Conservation (phyloP, 2,329 filamentous ascomycete species). For the Xylaria arbuscula region DNA sequence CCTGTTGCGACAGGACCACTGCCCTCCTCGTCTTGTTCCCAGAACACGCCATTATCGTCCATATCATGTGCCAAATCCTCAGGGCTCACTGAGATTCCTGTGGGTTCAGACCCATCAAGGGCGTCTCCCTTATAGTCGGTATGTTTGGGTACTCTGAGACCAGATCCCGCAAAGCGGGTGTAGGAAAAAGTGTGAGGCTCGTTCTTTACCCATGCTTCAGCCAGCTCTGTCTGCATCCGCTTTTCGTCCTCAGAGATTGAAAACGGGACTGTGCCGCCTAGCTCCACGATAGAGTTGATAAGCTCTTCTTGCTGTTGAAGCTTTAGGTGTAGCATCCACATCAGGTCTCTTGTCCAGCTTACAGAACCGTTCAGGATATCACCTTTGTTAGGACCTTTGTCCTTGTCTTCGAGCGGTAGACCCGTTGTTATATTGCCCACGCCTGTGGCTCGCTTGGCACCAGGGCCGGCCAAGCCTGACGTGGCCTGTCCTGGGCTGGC, state of each 20-base stretch:
- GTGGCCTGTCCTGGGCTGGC: constrained; percentile 79
- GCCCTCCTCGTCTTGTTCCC: constrained; percentile 77
- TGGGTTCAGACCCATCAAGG: constrained; percentile 61
- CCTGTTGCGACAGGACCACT: constrained; percentile 74
- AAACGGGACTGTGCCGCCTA: constrained; percentile 82
- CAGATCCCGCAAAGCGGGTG: constrained; percentile 82
- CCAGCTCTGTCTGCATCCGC: constrained; percentile 93
- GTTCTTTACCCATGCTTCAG: constrained; percentile 87
- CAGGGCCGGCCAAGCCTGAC: constrained; percentile 86
- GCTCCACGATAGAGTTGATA: constrained; percentile 75
- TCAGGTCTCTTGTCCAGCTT: constrained; percentile 95
- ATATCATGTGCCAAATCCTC: constrained; percentile 60
- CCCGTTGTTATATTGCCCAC: constrained; percentile 90
- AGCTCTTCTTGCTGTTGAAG: constrained; percentile 90
- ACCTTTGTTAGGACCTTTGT: constrained; percentile 98
- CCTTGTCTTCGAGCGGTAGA: constrained; percentile 93
- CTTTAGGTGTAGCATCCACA: constrained; percentile 95
- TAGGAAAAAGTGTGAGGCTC: constrained; percentile 82
- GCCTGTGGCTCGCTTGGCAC: constrained; percentile 81
- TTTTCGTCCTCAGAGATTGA: constrained; percentile 90
- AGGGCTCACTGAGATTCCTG: constrained; percentile 65
- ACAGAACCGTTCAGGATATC: constrained; percentile 98
- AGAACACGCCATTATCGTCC: constrained; percentile 67
- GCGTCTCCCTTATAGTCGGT: constrained; percentile 91
- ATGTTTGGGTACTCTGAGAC: constrained; percentile 90